Conservation (phyloP, 345 rosid genomes). For the Bruguiera gymnorhiza region DNA sequence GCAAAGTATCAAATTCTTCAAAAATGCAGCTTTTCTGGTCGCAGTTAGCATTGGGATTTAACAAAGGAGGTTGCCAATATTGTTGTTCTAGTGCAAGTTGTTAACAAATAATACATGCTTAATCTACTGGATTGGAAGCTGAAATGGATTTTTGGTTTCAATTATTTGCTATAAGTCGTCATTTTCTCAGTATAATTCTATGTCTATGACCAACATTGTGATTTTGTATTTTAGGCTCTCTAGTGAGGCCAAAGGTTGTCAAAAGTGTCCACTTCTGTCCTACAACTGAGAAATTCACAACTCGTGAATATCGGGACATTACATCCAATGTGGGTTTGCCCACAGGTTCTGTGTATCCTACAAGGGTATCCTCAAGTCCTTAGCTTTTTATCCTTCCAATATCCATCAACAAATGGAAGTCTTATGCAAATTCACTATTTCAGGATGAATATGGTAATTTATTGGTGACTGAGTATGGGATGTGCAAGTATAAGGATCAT, state of each 20-base stretch:
- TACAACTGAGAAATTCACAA: slow-evolving; percentile 58
- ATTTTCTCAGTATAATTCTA: neutral
- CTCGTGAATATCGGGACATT: slow-evolving; percentile 89
- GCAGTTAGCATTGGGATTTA: no score
- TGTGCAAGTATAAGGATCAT: slow-evolving; percentile 94
- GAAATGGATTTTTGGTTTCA: no score
- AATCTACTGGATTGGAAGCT: no score
- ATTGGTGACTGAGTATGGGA: slow-evolving; percentile 92
- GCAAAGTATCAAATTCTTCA: no score
- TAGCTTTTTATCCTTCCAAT: slow-evolving; percentile 5
- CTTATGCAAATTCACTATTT: slow-evolving; percentile 18
- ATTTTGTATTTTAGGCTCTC: slow-evolving; percentile 61
- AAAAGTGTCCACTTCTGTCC: slow-evolving; percentile 97
- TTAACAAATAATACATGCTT: neutral
- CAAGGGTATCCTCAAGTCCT: slow-evolving; percentile 59
- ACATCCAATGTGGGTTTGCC: slow-evolving; percentile 86
- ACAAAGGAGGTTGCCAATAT: no score
- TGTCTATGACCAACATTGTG: slow-evolving; percentile 3
- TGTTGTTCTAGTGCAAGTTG: no score
- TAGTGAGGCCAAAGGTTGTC: slow-evolving; percentile 97
- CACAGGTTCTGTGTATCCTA: slow-evolving; percentile 96
- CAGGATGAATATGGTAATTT: slow-evolving; percentile 92
- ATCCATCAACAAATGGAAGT: slow-evolving; percentile 5
- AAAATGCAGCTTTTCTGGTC: no score
- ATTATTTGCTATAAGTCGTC: neutral